A percentile compares a stretch with the other conserved stretches of the same genome.
Evolutionary conservation across 768 basidiomycete species (phyloP).

Genomic region (Pleurotus citrinopileatus): DNA sequence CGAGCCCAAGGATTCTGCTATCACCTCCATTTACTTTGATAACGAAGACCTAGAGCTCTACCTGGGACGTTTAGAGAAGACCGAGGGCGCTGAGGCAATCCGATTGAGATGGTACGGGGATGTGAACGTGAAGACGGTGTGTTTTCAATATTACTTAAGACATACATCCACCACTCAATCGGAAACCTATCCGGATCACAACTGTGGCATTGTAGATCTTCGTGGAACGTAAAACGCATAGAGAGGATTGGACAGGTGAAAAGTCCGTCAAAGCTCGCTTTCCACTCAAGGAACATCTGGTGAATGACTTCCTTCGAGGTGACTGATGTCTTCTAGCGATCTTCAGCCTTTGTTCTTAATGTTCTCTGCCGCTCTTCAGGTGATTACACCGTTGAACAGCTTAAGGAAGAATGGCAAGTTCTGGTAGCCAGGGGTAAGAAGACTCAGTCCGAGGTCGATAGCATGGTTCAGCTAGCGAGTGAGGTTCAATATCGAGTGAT

Average conservation of each 20-base stretch:
- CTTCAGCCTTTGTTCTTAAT: not conserved
- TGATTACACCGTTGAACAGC: constrained; percentile 82
- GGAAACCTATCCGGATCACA: not conserved
- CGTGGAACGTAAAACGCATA: constrained; percentile 87
- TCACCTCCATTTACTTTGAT: constrained; percentile 97
- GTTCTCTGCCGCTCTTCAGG: not conserved
- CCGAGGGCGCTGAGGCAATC: constrained; percentile 96
- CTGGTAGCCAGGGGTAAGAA: constrained; percentile 90
- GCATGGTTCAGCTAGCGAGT: constrained; percentile 94
- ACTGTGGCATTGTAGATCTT: constrained; percentile 54
- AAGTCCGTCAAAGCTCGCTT: constrained; percentile 98
- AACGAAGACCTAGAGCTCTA: constrained; percentile 95
- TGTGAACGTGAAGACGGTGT: constrained; percentile 71
- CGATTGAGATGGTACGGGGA: constrained; percentile 98
- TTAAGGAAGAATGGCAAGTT: constrained; percentile 74
- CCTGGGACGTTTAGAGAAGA: constrained; percentile 95
- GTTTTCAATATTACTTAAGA: constrained; percentile 18
- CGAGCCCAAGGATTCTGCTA: constrained; percentile 84
- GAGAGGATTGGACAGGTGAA: constrained; percentile 99
- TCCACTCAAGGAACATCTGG: constrained; percentile 88
- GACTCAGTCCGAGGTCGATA: constrained; percentile 84
- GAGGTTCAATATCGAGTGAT: constrained; percentile 93
- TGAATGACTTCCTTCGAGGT: constrained; percentile 88
- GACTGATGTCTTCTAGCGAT: not conserved
- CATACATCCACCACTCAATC: not conserved